Conservation (phyloP, 2,329 filamentous ascomycete genomes). For the Sarocladiaceae sp. region DNA sequence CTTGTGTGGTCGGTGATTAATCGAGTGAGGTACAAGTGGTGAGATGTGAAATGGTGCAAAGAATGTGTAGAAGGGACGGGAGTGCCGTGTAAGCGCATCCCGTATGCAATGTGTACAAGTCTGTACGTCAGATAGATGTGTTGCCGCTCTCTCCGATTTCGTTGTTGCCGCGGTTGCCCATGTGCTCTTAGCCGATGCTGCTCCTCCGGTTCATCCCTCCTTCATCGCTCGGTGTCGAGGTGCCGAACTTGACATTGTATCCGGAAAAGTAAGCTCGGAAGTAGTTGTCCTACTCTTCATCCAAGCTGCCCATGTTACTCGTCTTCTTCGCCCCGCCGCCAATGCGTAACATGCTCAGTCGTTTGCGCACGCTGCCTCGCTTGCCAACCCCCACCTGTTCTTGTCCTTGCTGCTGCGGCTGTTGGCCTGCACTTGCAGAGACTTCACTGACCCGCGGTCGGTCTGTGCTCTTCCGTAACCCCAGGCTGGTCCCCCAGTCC, state of each 20-base stretch:
- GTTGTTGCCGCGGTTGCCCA: too few species aligned
- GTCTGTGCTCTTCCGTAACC: conserved; percentile 19
- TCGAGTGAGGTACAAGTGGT: too few species aligned
- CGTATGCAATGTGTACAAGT: too few species aligned
- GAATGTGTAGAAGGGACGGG: too few species aligned
- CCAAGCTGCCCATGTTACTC: conserved; percentile 46
- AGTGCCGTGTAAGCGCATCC: too few species aligned
- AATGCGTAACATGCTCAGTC: conserved; percentile 71
- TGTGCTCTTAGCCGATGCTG: background rate
- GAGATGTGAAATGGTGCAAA: too few species aligned
- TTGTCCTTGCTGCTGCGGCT: conserved; percentile 20
- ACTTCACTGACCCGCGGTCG: conserved; percentile 22
- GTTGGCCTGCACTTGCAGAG: conserved; percentile 15
- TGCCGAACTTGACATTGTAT: conserved; percentile 18
- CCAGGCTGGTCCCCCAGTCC: conserved; percentile 2
- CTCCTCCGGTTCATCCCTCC: too few species aligned
- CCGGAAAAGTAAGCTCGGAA: conserved; percentile 24
- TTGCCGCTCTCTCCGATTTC: too few species aligned
- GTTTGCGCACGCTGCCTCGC: conserved; percentile 65
- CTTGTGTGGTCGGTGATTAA: too few species aligned
- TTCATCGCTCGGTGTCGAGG: background rate
- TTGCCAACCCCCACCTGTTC: conserved; percentile 30
- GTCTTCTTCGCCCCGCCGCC: conserved; percentile 41
- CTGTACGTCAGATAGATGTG: too few species aligned
- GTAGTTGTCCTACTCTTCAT: conserved; percentile 44